Conservation (phyloP, 768 basidiomycete species). For the Macrocybe gigantea region DNA sequence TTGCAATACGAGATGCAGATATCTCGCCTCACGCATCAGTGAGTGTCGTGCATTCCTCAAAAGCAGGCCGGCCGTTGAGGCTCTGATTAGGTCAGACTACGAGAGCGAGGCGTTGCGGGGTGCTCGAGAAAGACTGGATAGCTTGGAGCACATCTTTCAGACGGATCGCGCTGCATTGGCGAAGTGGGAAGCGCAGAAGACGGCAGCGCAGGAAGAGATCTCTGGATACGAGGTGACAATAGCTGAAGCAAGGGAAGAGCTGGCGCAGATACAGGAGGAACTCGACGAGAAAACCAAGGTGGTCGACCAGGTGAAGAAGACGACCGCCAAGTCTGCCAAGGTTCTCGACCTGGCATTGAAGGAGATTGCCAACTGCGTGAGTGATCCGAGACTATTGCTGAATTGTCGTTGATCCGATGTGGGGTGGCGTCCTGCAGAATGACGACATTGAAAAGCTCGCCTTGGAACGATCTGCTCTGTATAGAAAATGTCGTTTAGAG, state of each 20-base stretch:
- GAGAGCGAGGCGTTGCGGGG: constrained; percentile 69
- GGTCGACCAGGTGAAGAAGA: constrained; percentile 74
- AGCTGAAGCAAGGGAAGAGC: constrained; percentile 50
- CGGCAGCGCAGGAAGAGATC: constrained; percentile 53
- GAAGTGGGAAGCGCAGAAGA: constrained; percentile 51
- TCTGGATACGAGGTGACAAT: constrained; percentile 49
- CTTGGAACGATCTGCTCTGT: constrained; percentile 79
- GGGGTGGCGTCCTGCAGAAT: constrained; percentile 15
- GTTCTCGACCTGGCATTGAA: constrained; percentile 83
- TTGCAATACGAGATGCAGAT: constrained; percentile 84
- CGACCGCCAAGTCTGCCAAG: constrained; percentile 63
- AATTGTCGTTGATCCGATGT: neutral
- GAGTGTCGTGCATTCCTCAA: constrained; percentile 17
- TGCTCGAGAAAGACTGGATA: constrained; percentile 56
- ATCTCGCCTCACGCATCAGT: constrained; percentile 83
- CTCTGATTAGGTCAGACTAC: constrained; percentile 59
- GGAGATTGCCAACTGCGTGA: constrained; percentile 78
- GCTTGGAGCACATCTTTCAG: constrained; percentile 44
- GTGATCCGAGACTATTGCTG: constrained; percentile 9
- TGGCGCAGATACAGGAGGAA: constrained; percentile 52
- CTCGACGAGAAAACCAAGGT: constrained; percentile 69
- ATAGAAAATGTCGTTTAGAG: constrained; percentile 90
- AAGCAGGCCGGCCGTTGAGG: neutral
- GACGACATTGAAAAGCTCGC: constrained; percentile 89
- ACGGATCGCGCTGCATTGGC: constrained; percentile 49